These are phyloP conservation scores for Cytidiella melzeri DNA, from an alignment of 768 basidiomycete species.

Conservation along the genomic window DNA sequence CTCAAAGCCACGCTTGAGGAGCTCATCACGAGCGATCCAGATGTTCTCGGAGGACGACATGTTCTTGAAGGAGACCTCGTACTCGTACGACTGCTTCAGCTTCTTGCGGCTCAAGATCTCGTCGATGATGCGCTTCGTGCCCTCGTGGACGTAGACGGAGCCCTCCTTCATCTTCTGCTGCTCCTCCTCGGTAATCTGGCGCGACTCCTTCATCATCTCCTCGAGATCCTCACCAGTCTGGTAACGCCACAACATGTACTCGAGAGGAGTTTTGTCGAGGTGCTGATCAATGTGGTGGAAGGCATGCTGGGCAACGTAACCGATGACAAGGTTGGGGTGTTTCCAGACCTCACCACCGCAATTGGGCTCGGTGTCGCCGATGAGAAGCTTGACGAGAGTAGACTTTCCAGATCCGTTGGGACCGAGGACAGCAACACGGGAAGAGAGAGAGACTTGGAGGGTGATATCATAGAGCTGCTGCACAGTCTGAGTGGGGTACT, in stretches of 20 bases:
- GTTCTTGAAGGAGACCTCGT: conserved; percentile 94
- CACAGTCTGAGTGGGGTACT: conserved; percentile 80
- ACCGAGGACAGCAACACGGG: conserved; percentile 96
- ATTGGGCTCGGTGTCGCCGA: conserved; percentile 95
- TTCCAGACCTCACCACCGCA: conserved; percentile 98
- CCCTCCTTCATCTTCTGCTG: conserved; percentile 97
- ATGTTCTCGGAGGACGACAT: conserved; percentile 97
- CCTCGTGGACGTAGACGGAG: conserved; percentile 76
- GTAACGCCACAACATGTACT: conserved; percentile 99
- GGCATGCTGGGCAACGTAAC: conserved; percentile 98
- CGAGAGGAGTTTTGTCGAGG: conserved; percentile 97
- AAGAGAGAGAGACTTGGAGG: conserved; percentile 95
- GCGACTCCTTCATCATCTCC: conserved; percentile 89
- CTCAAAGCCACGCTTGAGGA: conserved; percentile 97
- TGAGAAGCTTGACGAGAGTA: conserved; percentile 94
- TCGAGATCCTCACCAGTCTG: conserved; percentile 99
- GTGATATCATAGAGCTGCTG: conserved; percentile 94
- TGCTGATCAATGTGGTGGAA: conserved; percentile 99
- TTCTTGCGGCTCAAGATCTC: conserved; percentile 92
- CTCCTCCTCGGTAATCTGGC: conserved; percentile 85
- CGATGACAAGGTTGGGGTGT: conserved; percentile 99
- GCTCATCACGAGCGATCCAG: conserved; percentile 94
- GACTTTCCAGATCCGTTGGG: conserved; percentile 99
- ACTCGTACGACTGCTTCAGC: conserved; percentile 99
- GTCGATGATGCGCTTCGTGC: conserved; percentile 91